Evolutionary conservation across 75 land plant species (phyloP), one percentile per base, ranked within the genome.

Genomic region (Pinus tabuliformis): DNA sequence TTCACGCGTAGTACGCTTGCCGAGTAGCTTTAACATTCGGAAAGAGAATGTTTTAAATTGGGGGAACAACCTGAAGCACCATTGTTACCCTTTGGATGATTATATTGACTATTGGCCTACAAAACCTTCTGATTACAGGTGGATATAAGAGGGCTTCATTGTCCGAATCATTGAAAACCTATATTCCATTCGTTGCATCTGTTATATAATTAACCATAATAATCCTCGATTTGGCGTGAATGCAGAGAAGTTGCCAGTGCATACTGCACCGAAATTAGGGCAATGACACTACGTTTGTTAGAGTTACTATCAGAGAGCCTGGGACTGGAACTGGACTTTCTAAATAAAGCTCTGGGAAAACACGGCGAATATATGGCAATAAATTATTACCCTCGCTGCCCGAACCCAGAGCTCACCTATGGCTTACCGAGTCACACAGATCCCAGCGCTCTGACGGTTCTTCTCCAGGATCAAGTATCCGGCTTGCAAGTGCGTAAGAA

Each of bases 1-100:
- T n/a, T n/a, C n/a, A n/a, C n/a, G n/a, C n/a, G n/a, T n/a, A n/a
- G n/a, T n/a, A n/a, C n/a, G n/a, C n/a, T n/a, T n/a, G n/a, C n/a
- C n/a, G 12, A 95, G 91, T 12, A 92, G 95, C 75, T 87, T 86
- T 56, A 90, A 91, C 78, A 80, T 89, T 3, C 79, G 70, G 39
- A 96, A 94, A 59, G 95, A 96, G 78, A 81, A 84, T 22, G 84
- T 96, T 36, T 81, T 86, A 58, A 96, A 94, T 64, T 96, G 99
- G 99, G 81, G 99, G 56, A 93, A 94, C 58, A 94, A 87, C 79
- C 79, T 94, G 36, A 82, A 93, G 21, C 97, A 87, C 82, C 99
- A 93, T 77, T 86, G 98, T 49, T 80, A 90, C 62, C 99, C 99
- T 20, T 78, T 94, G 11, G 75, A 85, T 11, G 78, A 91, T 54